Evolutionary conservation across 768 basidiomycete genomes (phyloP).

Genomic region (Termitomyces sp.): DNA sequence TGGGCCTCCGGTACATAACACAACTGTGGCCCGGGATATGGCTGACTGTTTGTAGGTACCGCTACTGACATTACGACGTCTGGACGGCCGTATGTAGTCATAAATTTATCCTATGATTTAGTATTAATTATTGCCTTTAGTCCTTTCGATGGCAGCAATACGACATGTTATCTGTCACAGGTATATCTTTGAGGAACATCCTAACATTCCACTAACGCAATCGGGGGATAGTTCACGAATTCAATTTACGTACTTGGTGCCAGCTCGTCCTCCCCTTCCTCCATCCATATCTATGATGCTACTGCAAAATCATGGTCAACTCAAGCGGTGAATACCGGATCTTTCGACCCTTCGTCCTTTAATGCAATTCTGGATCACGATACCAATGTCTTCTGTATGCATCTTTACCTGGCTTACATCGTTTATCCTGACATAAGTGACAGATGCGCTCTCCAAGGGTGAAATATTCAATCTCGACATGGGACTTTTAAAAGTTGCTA

Average conservation of each 20-base stretch:
- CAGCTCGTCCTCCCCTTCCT: constrained; percentile 61
- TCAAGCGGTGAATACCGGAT: constrained; percentile 46
- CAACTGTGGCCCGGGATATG: neutral
- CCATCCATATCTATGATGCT: constrained; percentile 80
- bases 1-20: constrained; percentile 53
- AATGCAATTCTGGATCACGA: constrained; percentile 87
- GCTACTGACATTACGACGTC: constrained; percentile 65
- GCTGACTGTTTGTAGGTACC: constrained; percentile 29
- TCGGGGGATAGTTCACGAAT: constrained; percentile 60
- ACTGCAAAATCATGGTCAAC: constrained; percentile 70
- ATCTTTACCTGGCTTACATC: neutral
- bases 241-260: constrained; percentile 82
- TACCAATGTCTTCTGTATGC: constrained; percentile 83
- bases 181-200: constrained; percentile 23
- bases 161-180: constrained; percentile 72
- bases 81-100: constrained; percentile 66
- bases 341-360: constrained; percentile 61
- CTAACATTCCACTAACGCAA: neutral
- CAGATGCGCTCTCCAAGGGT: constrained; percentile 67
- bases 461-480: constrained; percentile 71
- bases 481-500: constrained; percentile 55
- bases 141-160: constrained; percentile 57
- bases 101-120: neutral
- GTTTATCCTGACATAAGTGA: neutral
- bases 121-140: constrained; percentile 24